These are phyloP conservation scores for Hyaloscypha bicolor DNA, from an alignment of 495 filamentous ascomycete species.

Conservation along the genomic window DNA sequence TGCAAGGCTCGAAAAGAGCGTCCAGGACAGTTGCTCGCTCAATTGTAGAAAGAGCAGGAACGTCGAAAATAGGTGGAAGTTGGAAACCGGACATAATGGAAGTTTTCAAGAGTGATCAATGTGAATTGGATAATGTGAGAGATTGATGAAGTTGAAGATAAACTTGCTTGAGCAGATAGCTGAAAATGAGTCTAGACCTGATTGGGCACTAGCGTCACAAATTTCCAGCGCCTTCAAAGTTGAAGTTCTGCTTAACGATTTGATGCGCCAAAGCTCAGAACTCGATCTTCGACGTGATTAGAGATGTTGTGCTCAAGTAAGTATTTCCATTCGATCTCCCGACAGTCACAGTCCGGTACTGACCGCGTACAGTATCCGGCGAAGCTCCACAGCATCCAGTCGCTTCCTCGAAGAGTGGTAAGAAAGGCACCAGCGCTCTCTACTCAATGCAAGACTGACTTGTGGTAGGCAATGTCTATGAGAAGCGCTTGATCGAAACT, in stretches of 20 bases:
- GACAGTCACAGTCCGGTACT: conserved; percentile 26
- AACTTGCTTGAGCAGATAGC: neutral
- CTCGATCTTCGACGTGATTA: conserved; percentile 30
- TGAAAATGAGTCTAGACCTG: neutral
- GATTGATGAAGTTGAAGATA: conserved; percentile 2
- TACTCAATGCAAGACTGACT: conserved; percentile 35
- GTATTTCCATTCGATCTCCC: conserved; percentile 31
- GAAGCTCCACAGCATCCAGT: conserved; percentile 96
- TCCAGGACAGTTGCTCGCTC: conserved; percentile 69
- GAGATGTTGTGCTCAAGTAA: conserved; percentile 78
- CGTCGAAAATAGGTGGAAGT: conserved; percentile 53
- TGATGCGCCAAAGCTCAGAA: conserved; percentile 27
- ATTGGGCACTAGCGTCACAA: conserved; percentile 19
- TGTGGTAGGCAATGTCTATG: conserved; percentile 77
- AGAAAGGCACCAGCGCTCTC: conserved; percentile 36
- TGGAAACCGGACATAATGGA: conserved; percentile 31
- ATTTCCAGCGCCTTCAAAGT: conserved; percentile 16
- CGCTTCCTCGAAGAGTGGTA: conserved; percentile 91
- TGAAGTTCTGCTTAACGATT: conserved; percentile 7
- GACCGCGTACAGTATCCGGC: conserved; percentile 74
- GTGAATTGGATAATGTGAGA: neutral
- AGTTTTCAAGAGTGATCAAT: neutral
- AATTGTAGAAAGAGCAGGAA: conserved; percentile 58
- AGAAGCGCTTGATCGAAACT: conserved; percentile 91
- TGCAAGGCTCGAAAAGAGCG: conserved; percentile 83